phyloP scores from a whole-genome alignment of 331 rosid species.

The Malus hybrid region DNA sequence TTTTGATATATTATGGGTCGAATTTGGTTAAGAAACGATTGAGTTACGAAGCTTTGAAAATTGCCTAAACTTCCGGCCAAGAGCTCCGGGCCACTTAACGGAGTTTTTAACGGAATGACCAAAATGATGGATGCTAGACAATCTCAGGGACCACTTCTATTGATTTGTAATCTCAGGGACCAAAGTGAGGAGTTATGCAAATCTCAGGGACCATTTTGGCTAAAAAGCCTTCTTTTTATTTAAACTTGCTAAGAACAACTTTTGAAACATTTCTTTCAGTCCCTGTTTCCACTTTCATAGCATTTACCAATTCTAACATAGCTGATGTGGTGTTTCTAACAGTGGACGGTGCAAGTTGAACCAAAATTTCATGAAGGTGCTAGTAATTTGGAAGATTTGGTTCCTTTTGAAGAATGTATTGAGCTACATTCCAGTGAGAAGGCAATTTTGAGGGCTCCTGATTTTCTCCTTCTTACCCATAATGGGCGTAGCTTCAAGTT shows the following conservation, averaged over 20 bases:
- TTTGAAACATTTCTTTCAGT: neutral
- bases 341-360: conserved; percentile 89
- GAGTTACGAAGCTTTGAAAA: no score
- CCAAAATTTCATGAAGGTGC: conserved; percentile 94
- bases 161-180: no score
- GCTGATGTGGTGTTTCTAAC: conserved; percentile 23
- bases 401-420: conserved; percentile 87
- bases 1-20: no score
- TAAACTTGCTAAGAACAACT: neutral
- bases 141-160: no score
- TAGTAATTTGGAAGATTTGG: conserved; percentile 70
- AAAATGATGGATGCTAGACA: no score
- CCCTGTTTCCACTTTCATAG: neutral
- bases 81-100: no score
- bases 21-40: no score
- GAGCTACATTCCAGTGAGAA: conserved; percentile 63
- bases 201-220: no score
- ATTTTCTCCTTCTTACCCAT: conserved; percentile 80
- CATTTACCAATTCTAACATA: neutral
- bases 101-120: no score
- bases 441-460: conserved; percentile 71
- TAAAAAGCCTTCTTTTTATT: no score
- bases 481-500: conserved; percentile 92
- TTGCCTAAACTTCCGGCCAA: no score
- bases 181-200: no score